A percentile compares a stretch with the other conserved stretches of the same genome.
Conservation (phyloP, 225 moss, liverwort and hornwort species). For the Ulota crispa region DNA sequence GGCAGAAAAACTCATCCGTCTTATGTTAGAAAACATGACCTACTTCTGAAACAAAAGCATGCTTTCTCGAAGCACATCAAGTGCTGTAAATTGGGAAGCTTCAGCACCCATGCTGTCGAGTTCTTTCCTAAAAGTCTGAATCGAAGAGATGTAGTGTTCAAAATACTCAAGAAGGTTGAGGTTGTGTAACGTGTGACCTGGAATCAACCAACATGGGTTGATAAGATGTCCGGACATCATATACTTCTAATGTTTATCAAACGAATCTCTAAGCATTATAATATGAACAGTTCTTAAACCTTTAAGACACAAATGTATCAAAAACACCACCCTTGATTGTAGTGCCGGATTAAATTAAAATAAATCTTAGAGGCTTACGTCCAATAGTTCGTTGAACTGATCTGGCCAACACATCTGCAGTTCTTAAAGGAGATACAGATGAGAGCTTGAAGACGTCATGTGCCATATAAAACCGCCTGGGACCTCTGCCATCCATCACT, state of each 20-base stretch:
- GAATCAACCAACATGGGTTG: slow-evolving; percentile 3
- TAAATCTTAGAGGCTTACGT: slow-evolving; percentile 30
- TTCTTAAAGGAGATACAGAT: slow-evolving; percentile 33
- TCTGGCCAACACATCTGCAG: slow-evolving; percentile 44
- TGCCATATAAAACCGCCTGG: slow-evolving; percentile 41
- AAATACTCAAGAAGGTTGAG: slow-evolving; percentile 40
- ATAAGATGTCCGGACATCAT: neutral
- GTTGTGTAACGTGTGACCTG: slow-evolving; percentile 40
- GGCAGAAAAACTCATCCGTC: neutral
- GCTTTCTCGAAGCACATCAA: slow-evolving; percentile 45
- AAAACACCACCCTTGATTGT: neutral
- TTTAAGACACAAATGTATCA: neutral
- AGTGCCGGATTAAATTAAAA: neutral
- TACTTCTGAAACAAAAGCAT: slow-evolving; percentile 48
- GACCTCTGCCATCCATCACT: slow-evolving; percentile 38
- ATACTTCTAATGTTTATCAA: neutral
- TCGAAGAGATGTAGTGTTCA: slow-evolving; percentile 24
- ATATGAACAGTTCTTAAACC: neutral
- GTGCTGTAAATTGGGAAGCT: slow-evolving; percentile 27
- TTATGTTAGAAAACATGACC: neutral
- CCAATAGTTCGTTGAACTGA: slow-evolving; percentile 45
- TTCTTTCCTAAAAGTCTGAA: slow-evolving; percentile 39
- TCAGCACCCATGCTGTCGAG: slow-evolving; percentile 28
- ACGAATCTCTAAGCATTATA: neutral
- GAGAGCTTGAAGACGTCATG: slow-evolving; percentile 45